These are phyloP conservation scores for Eustoma russellianum DNA, from an alignment of 257 asterid genomes.

Conservation along the genomic window DNA sequence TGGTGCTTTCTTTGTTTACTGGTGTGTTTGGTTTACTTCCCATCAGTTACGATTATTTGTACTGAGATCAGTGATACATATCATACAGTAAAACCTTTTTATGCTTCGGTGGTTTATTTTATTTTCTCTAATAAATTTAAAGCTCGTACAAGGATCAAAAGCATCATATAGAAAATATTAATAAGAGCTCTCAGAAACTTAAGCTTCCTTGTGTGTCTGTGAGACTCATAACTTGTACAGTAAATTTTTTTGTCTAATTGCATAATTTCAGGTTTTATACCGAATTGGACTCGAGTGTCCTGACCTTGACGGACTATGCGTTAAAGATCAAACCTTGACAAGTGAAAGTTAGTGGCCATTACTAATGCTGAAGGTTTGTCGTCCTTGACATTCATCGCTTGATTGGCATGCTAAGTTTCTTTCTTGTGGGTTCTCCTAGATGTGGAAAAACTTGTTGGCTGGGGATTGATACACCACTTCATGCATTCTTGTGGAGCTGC, in stretches of 20 bases:
- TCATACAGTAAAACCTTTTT: no score
- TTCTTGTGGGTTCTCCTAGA: conserved; percentile 31
- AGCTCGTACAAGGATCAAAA: neutral
- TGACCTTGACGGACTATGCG: no score
- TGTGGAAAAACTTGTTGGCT: conserved; percentile 79
- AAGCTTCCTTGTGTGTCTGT: no score
- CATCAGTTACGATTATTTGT: no score
- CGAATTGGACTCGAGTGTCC: conserved; percentile 60
- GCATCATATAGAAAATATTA: no score
- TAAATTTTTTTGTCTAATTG: conserved; percentile 4
- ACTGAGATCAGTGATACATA: no score
- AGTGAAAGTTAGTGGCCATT: conserved; percentile 53
- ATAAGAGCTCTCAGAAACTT: no score
- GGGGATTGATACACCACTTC: conserved; percentile 71
- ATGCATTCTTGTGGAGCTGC: conserved; percentile 42
- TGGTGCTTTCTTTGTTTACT: neutral
- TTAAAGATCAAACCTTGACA: conserved; percentile 74
- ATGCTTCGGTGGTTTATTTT: no score
- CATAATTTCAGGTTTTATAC: conserved; percentile 50
- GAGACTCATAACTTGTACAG: conserved; percentile 5
- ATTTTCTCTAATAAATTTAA: no score
- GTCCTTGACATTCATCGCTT: neutral
- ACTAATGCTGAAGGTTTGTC: conserved; percentile 1
- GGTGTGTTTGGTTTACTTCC: no score
- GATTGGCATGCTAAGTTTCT: neutral